phyloP scores from a whole-genome alignment of 2,329 filamentous ascomycete genomes.

The Arthrinium puccinioides region DNA sequence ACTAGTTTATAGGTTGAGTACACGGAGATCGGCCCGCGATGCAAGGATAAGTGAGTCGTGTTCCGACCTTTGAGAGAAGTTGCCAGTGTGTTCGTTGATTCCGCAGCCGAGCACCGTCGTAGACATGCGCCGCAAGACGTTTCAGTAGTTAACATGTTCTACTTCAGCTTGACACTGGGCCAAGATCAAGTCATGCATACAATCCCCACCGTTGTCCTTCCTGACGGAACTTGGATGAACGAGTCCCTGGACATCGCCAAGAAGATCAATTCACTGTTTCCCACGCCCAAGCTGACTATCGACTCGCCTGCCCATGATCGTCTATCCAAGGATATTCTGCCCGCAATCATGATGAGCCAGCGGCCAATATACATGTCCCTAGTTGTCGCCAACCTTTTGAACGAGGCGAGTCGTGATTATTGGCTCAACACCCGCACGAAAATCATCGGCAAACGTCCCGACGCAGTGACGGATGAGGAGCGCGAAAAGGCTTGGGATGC shows the following conservation, averaged over 20 bases:
- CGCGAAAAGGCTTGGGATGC: constrained; percentile 43
- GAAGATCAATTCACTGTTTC: constrained; percentile 51
- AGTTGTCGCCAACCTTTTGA: constrained; percentile 45
- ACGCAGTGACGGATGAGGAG: constrained; percentile 39
- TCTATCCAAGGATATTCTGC: constrained; percentile 34
- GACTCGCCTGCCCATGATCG: constrained; percentile 39
- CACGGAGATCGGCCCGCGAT: constrained; percentile 50
- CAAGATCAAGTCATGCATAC: constrained; percentile 14
- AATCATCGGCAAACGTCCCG: constrained; percentile 43
- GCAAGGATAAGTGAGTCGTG: constrained; percentile 50
- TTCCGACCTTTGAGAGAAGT: no score
- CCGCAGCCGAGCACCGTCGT: no score
- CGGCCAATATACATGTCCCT: constrained; percentile 35
- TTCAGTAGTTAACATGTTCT: no score
- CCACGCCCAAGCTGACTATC: constrained; percentile 49
- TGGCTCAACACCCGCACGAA: constrained; percentile 46
- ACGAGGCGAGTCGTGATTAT: constrained; percentile 41
- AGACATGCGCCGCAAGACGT: no score
- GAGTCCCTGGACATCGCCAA: constrained; percentile 55
- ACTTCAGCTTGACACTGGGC: no score
- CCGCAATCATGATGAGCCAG: constrained; percentile 23
- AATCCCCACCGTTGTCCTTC: constrained; percentile 27
- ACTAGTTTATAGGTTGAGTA: constrained; percentile 53
- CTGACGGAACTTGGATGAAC: constrained; percentile 52
- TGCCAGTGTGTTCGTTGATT: no score